Evolutionary conservation across 2,329 filamentous ascomycete genomes (phyloP).

Genomic region (Fusarium penzigii): DNA sequence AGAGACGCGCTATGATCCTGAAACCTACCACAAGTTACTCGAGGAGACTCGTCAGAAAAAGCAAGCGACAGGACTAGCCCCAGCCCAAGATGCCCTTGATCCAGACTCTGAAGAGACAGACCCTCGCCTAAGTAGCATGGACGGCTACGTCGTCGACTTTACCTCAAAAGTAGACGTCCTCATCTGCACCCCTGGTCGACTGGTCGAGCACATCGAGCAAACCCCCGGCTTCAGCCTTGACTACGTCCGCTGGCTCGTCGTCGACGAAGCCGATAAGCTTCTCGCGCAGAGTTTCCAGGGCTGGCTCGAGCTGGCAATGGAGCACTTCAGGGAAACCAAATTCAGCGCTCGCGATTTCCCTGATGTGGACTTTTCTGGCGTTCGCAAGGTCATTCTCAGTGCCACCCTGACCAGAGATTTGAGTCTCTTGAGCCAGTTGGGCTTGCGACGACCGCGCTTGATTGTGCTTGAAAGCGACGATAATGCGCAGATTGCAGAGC

Average conservation of each 20-base stretch:
- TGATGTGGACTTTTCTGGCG: conserved; percentile 51
- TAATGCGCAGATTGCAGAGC: conserved; percentile 46
- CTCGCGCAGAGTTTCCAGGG: conserved; percentile 91
- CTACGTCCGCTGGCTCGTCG: conserved; percentile 81
- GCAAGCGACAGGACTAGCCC: conserved; percentile 6
- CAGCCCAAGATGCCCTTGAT: conserved; percentile 20
- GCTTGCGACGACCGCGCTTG: conserved; percentile 71
- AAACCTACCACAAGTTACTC: conserved; percentile 42
- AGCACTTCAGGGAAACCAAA: conserved; percentile 52
- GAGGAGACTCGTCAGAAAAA: conserved; percentile 19
- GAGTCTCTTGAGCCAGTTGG: conserved; percentile 73
- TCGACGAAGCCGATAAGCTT: conserved; percentile 92
- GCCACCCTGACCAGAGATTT: conserved; percentile 91
- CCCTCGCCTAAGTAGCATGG: conserved; percentile 36
- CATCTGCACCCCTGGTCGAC: conserved; percentile 85
- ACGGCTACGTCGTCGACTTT: conserved; percentile 60
- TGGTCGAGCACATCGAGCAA: conserved; percentile 86
- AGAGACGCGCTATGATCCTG: conserved; percentile 63
- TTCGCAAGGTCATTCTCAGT: conserved; percentile 84
- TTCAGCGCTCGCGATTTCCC: conserved; percentile 56
- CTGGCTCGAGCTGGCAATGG: conserved; percentile 76
- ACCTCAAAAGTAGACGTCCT: conserved; percentile 81
- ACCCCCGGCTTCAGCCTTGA: conserved; percentile 81
- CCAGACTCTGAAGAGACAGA: conserved; percentile 23
- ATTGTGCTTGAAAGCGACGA: conserved; percentile 67